Conservation (phyloP, 805 yeast species). For the Candida berthetii region DNA sequence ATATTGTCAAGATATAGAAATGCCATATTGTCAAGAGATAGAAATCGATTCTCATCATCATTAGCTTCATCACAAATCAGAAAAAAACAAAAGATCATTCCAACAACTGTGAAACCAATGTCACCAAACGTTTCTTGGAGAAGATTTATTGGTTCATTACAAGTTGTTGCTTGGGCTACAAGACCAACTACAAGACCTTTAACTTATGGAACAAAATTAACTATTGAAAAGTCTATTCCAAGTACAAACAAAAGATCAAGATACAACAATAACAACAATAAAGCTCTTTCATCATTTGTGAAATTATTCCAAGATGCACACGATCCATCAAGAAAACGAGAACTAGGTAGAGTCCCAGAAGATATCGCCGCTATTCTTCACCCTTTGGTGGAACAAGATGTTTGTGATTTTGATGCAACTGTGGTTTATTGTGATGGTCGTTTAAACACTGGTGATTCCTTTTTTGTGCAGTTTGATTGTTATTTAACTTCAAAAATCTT, state of each 20-base stretch:
- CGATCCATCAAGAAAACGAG: conserved; percentile 32
- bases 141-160: conserved; percentile 53
- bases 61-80: background rate
- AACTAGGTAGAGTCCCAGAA: conserved; percentile 73
- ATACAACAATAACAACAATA: conserved; percentile 14
- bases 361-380: conserved; percentile 59
- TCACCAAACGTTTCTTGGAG: conserved; percentile 24
- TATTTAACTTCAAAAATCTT: conserved; percentile 37
- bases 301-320: conserved; percentile 21
- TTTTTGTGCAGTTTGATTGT: conserved; percentile 64
- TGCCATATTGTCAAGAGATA: background rate
- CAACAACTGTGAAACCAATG: conserved; percentile 5
- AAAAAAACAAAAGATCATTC: conserved; percentile 1
- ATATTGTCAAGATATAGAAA: too few species aligned
- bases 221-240: conserved; percentile 29
- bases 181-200: conserved; percentile 49
- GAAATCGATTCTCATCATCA: background rate
- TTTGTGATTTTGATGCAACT: conserved; percentile 49
- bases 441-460: conserved; percentile 70
- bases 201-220: conserved; percentile 36
- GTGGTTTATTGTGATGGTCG: conserved; percentile 53
- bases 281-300: conserved; percentile 24
- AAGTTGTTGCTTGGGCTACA: conserved; percentile 66
- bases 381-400: conserved; percentile 53
- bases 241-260: conserved; percentile 13